A percentile compares a stretch with the other conserved stretches of the same genome.
These are phyloP conservation scores for Cryptosporidium viatorum DNA, from an alignment of 169 alveolate species.

Conservation along the genomic window DNA sequence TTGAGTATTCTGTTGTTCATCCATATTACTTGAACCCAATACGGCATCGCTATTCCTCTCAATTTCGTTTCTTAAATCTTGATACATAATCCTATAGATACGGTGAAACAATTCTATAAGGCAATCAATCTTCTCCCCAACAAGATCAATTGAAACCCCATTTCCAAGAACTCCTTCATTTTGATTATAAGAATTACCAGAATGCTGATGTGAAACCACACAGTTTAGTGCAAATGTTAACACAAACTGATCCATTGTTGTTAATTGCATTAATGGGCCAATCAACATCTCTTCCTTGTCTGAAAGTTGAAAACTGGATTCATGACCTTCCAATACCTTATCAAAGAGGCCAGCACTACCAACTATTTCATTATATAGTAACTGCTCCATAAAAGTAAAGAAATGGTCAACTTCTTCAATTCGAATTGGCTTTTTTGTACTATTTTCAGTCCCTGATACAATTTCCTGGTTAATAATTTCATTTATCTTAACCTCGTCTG, in stretches of 20 bases:
- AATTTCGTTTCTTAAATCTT: constrained; percentile 48
- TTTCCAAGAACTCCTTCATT: constrained; percentile 31
- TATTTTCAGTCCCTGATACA: neutral
- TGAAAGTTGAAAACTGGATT: constrained; percentile 14
- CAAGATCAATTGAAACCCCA: constrained; percentile 33
- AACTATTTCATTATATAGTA: constrained; percentile 44
- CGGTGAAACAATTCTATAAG: constrained; percentile 25
- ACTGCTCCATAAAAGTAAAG: constrained; percentile 64
- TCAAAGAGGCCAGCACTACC: constrained; percentile 16
- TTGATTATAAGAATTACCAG: neutral
- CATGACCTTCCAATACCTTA: constrained; percentile 20
- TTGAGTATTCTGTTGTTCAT: neutral
- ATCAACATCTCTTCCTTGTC: constrained; percentile 25
- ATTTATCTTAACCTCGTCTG: neutral
- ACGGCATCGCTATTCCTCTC: constrained; percentile 2
- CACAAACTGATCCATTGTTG: constrained; percentile 64
- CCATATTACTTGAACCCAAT: neutral
- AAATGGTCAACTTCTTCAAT: constrained; percentile 28
- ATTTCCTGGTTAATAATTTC: neutral
- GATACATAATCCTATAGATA: constrained; percentile 68
- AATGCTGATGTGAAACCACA: constrained; percentile 37
- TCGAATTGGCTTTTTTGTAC: neutral
- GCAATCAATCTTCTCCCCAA: constrained; percentile 2
- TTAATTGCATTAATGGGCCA: constrained; percentile 29
- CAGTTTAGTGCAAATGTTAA: constrained; percentile 61